A percentile compares a stretch with the other conserved stretches of the same genome.
These are phyloP conservation scores for Nadsonia fulvescens DNA, from an alignment of 805 yeast species.

Conservation along the genomic window DNA sequence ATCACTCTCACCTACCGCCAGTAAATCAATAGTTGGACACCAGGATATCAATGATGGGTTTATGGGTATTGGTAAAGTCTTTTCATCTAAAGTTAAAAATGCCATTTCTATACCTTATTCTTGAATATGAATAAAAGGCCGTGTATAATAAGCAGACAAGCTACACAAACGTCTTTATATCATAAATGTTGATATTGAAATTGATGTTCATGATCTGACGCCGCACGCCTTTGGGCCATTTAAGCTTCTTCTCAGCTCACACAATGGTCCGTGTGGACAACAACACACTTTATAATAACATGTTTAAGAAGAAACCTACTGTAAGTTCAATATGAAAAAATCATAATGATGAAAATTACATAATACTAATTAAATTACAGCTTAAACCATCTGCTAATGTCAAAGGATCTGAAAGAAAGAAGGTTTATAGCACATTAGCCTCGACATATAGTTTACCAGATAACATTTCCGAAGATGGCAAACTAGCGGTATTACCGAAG, in stretches of 20 bases:
- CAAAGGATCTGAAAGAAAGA: slow-evolving; percentile 64
- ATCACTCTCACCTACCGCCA: slow-evolving; percentile 25
- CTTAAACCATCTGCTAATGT: slow-evolving; percentile 63
- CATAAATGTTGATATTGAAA: slow-evolving; percentile 1
- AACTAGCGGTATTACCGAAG: slow-evolving; percentile 23
- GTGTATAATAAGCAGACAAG: background rate
- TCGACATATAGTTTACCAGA: slow-evolving; percentile 17
- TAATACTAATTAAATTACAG: slow-evolving; percentile 9
- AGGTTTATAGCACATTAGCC: slow-evolving; percentile 28
- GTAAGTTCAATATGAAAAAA: slow-evolving; percentile 12
- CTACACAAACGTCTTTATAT: slow-evolving; percentile 2
- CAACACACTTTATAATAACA: slow-evolving; percentile 10
- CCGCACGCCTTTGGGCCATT: too few species aligned
- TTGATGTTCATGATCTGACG: slow-evolving; percentile 3
- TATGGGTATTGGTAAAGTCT: slow-evolving; percentile 9
- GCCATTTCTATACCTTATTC: background rate
- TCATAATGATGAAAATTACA: slow-evolving; percentile 8
- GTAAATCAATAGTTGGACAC: slow-evolving; percentile 36
- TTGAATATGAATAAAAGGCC: background rate
- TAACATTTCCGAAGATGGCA: slow-evolving; percentile 15
- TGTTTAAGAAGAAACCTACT: slow-evolving; percentile 38
- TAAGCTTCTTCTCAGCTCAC: too few species aligned
- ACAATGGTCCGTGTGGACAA: background rate
- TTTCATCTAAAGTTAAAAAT: slow-evolving; percentile 6
- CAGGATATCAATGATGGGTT: slow-evolving; percentile 14